Evolutionary conservation across 805 yeast species (phyloP), one percentile per base, ranked within the genome.

Genomic region (Teunomyces lycoperdinae): DNA sequence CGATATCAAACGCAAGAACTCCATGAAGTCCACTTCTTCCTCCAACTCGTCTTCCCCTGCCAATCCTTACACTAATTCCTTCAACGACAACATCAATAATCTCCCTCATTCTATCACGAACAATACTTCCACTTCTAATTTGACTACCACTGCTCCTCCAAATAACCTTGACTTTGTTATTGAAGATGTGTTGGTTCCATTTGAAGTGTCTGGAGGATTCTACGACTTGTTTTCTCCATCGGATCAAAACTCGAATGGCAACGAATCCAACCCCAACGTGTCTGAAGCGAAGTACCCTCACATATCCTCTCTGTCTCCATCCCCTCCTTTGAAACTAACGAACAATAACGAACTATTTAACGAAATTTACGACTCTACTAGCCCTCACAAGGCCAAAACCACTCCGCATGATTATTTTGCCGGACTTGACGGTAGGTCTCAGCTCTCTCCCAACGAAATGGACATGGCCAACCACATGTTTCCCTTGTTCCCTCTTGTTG

Each of bases 401-500:
- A 40, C 5, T 11, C 44, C 38, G 11, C 39, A 27, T 29, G 48
- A 39, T 26, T 39, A 35, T 31, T 11, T 16, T 32, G 26, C 40
- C 14, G 31, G 35, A 8, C 9, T 10, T 24, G 32, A 34, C 17
- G 17, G 28, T 13, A 34, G 27, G 10, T 26, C 47, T 5, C 47
- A 44, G 35, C 31, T 48, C 14, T 51, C 55, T 9, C 55, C 55
- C 2, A 44, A 44, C 13, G 55, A 51, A 35, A 50, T 62, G 44
- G 69, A 66, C 42, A 44, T 60, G 42, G 62, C 64, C 46, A 71
- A 67, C 43, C 60, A 61, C 43, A 67, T 68, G 67, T 72, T 70
- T 48, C 78, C 78, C 3, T 62, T 73, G 17, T 72, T 72, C 42
- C 76, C 78, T 3, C 58, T 73, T 47, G 70, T 73, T 13, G 78